These are phyloP conservation scores for Citropsis articulata DNA, from an alignment of 345 rosid genomes.

Conservation along the genomic window DNA sequence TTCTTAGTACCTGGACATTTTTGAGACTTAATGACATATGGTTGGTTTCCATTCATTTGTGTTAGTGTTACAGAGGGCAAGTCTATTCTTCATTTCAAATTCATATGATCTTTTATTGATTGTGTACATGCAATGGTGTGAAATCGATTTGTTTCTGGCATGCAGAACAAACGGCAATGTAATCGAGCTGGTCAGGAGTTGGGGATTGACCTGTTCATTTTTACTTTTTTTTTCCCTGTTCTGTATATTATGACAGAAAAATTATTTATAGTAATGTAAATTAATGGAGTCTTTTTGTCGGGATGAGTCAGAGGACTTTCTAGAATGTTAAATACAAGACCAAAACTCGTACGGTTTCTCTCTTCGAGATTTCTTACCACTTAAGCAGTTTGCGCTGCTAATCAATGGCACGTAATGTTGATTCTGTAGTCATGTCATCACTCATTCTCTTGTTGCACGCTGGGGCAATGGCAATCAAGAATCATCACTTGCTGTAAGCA, in stretches of 20 bases:
- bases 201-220: conserved; percentile 6
- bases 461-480: too few species aligned
- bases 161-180: background rate
- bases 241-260: background rate
- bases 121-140: conserved; percentile 13
- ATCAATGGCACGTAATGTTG: too few species aligned
- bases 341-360: background rate
- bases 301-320: background rate
- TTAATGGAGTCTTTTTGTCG: background rate
- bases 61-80: background rate
- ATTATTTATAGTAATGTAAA: background rate
- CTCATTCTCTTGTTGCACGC: too few species aligned
- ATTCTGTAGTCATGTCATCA: too few species aligned
- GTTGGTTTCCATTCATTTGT: background rate
- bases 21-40: background rate
- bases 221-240: background rate
- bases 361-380: background rate
- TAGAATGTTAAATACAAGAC: background rate
- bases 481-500: too few species aligned
- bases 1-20: conserved; percentile 1
- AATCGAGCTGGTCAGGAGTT: background rate
- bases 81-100: background rate
- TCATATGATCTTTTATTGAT: conserved; percentile 6
- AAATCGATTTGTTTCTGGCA: conserved; percentile 3
- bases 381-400: too few species aligned